Evolutionary conservation across 1,284 basidiomycete genomes (phyloP).

Genomic region (Porogramme epimiltina): DNA sequence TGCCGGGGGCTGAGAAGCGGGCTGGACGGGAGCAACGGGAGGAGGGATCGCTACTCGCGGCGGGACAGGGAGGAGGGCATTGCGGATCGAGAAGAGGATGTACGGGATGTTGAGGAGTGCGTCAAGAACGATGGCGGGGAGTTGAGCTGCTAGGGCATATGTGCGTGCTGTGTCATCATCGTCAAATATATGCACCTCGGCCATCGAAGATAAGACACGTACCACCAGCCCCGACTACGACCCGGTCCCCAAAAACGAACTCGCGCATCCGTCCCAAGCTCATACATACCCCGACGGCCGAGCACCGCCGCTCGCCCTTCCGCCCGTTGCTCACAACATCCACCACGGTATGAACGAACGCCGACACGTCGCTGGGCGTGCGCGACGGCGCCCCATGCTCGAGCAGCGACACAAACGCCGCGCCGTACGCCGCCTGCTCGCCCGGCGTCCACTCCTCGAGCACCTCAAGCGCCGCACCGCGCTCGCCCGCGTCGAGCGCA

Average conservation of each 20-base stretch:
- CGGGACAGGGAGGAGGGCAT: slow-evolving; percentile 53
- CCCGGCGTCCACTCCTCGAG: slow-evolving; percentile 72
- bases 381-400: slow-evolving; percentile 42
- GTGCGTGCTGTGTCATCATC: slow-evolving; percentile 50
- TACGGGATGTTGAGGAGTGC: slow-evolving; percentile 66
- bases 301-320: slow-evolving; percentile 39
- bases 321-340: slow-evolving; percentile 57
- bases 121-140: slow-evolving; percentile 70
- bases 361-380: slow-evolving; percentile 53
- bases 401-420: slow-evolving; percentile 58
- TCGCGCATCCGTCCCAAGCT: slow-evolving; percentile 47
- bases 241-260: slow-evolving; percentile 62
- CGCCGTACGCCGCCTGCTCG: slow-evolving; percentile 69
- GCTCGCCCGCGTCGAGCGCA: slow-evolving; percentile 22
- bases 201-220: slow-evolving; percentile 22
- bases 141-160: slow-evolving; percentile 65
- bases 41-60: slow-evolving; percentile 36
- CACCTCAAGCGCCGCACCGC: slow-evolving; percentile 42
- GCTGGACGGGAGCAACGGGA: slow-evolving; percentile 9
- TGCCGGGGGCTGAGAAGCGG: slow-evolving; percentile 6
- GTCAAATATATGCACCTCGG: background rate
- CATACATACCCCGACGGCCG: slow-evolving; percentile 40
- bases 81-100: slow-evolving; percentile 60
- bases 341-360: slow-evolving; percentile 60
- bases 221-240: slow-evolving; percentile 78